Percentiles rank a stretch among this genome's conserved stretches.
phyloP scores from a whole-genome alignment of 169 alveolate species.

The Babesia ovis region DNA sequence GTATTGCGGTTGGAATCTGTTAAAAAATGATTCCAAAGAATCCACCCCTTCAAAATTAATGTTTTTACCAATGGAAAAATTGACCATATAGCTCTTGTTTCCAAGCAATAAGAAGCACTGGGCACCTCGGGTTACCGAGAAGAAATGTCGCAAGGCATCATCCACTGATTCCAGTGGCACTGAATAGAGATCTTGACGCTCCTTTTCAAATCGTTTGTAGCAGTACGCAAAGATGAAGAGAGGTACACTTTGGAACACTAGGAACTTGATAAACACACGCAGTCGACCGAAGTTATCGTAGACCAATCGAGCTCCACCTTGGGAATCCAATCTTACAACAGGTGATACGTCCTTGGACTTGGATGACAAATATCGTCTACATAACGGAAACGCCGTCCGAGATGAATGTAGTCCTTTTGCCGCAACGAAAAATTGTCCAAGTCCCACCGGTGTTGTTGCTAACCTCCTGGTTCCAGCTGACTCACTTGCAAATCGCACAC shows the following conservation, averaged over 20 bases:
- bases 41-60: slow-evolving; percentile 10
- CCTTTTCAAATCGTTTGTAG: slow-evolving; percentile 24
- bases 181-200: slow-evolving; percentile 8
- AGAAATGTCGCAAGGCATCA: slow-evolving; percentile 24
- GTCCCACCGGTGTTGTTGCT: background rate
- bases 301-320: slow-evolving; percentile 26
- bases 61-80: slow-evolving; percentile 15
- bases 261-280: slow-evolving; percentile 45
- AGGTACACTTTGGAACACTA: slow-evolving; percentile 38
- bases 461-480: background rate
- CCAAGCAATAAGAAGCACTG: slow-evolving; percentile 17
- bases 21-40: slow-evolving; percentile 10
- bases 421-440: background rate
- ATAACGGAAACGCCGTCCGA: background rate
- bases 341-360: slow-evolving; percentile 5
- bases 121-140: slow-evolving; percentile 13
- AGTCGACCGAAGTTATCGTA: slow-evolving; percentile 41
- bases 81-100: slow-evolving; percentile 6
- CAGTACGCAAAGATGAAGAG: slow-evolving; percentile 31
- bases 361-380: background rate
- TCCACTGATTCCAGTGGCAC: slow-evolving; percentile 26
- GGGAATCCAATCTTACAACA: slow-evolving; percentile 11
- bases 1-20: slow-evolving; percentile 3
- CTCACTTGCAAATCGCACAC: slow-evolving; percentile 20
- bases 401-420: background rate